Evolutionary conservation across 441 rosid species (phyloP).

Genomic region (Omphalea diandra): DNA sequence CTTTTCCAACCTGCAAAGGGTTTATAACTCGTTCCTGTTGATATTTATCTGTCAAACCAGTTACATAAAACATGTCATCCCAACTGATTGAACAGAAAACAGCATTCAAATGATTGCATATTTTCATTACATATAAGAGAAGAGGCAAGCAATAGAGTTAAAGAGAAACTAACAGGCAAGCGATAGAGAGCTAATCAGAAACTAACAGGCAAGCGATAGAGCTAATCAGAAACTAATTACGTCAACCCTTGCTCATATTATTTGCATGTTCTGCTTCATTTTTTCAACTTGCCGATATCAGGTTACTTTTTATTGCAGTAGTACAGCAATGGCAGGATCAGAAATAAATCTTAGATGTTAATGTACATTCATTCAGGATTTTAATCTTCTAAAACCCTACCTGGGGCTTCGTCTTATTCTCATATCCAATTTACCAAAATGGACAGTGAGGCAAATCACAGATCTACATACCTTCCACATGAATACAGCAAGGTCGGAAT

Average conservation of each 20-base stretch:
- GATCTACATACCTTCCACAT: slow-evolving; percentile 43
- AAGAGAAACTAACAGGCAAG: neutral
- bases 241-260: neutral
- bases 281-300: no score
- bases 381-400: neutral
- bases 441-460: neutral
- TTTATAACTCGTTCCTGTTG: neutral
- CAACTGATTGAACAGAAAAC: slow-evolving; percentile 6
- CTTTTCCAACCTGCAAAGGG: neutral
- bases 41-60: slow-evolving; percentile 15
- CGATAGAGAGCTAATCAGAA: neutral
- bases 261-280: neutral
- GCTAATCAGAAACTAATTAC: neutral
- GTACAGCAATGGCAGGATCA: neutral
- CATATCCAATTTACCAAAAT: slow-evolving; percentile 1
- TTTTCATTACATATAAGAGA: neutral
- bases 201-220: neutral
- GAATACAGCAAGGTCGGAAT: slow-evolving; percentile 27
- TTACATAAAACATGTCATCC: slow-evolving; percentile 10
- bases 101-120: slow-evolving; percentile 3
- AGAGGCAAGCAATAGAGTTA: neutral
- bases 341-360: neutral
- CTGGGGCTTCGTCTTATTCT: neutral
- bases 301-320: neutral
- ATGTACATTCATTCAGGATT: neutral